Evolutionary conservation across 139 green algal species (phyloP).

Genomic region (Yamagishiella unicocca): DNA sequence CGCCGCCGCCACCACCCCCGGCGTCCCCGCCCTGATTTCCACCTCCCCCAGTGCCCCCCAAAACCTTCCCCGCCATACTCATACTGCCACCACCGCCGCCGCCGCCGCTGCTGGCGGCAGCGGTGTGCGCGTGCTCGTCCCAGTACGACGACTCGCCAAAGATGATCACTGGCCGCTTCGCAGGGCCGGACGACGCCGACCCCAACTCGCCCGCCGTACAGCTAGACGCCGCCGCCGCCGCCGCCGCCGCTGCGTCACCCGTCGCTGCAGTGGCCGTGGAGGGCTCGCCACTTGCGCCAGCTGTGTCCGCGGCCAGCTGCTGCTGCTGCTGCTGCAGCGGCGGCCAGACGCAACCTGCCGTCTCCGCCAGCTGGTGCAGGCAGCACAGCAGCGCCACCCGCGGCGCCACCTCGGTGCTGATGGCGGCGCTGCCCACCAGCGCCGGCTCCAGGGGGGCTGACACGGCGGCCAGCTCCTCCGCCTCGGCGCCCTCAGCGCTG

Average conservation of each 20-base stretch:
- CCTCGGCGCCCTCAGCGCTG: slow-evolving; percentile 34
- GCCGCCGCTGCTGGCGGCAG: background rate
- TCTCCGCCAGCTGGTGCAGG: slow-evolving; percentile 49
- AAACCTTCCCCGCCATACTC: background rate
- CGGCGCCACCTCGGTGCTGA: slow-evolving; percentile 56
- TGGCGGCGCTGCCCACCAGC: background rate
- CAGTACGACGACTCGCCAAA: slow-evolving; percentile 37
- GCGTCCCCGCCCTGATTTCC: background rate
- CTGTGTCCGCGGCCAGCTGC: slow-evolving; percentile 27
- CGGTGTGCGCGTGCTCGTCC: background rate
- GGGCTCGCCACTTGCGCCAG: background rate
- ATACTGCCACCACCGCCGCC: background rate
- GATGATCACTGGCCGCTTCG: slow-evolving; percentile 43
- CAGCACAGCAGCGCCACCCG: slow-evolving; percentile 59
- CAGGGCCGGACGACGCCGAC: background rate
- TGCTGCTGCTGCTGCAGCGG: background rate
- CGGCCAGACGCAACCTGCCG: slow-evolving; percentile 29
- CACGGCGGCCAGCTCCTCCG: slow-evolving; percentile 42
- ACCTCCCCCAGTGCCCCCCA: background rate
- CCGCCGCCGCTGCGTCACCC: background rate
- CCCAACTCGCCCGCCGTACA: no score
- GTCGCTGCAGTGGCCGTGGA: background rate
- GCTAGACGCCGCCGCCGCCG: slow-evolving; percentile 17
- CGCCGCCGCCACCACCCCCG: background rate
- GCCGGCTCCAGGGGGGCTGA: slow-evolving; percentile 8